Evolutionary conservation across 169 alveolate genomes (phyloP).

Genomic region (Eimeria acervulina): DNA sequence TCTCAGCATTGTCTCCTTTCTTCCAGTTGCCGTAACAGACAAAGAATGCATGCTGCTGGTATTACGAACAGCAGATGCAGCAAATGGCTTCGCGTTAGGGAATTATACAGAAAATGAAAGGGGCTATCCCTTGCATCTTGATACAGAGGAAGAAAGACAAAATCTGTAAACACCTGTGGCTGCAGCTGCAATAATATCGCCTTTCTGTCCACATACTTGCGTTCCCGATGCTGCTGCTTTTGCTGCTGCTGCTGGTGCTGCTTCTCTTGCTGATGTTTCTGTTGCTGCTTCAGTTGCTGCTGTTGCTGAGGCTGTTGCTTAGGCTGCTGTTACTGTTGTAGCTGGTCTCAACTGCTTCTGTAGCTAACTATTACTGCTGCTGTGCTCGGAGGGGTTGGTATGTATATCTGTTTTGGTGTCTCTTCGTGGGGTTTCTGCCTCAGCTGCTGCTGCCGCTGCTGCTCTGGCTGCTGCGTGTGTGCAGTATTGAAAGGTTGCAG

Average conservation of each 20-base stretch:
- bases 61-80: constrained; percentile 56
- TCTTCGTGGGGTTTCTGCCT: not conserved
- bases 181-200: not conserved
- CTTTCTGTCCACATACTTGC: not conserved
- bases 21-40: constrained; percentile 62
- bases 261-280: no score
- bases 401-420: not conserved
- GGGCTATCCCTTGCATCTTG: constrained; percentile 16
- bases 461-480: no score
- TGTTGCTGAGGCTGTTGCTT: no score
- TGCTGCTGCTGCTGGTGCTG: not conserved
- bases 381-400: not conserved
- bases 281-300: no score
- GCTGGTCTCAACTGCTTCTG: no score
- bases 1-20: constrained; percentile 68
- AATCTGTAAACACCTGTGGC: not conserved
- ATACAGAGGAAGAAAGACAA: constrained; percentile 28
- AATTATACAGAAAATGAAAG: not conserved
- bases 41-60: constrained; percentile 72
- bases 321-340: no score
- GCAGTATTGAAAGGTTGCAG: constrained; percentile 36
- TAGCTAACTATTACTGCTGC: not conserved
- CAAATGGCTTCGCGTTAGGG: constrained; percentile 70
- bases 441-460: not conserved
- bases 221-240: not conserved